phyloP scores from a whole-genome alignment of 371 early-diverging fungal species.

The Saksenaea vasiformis region DNA sequence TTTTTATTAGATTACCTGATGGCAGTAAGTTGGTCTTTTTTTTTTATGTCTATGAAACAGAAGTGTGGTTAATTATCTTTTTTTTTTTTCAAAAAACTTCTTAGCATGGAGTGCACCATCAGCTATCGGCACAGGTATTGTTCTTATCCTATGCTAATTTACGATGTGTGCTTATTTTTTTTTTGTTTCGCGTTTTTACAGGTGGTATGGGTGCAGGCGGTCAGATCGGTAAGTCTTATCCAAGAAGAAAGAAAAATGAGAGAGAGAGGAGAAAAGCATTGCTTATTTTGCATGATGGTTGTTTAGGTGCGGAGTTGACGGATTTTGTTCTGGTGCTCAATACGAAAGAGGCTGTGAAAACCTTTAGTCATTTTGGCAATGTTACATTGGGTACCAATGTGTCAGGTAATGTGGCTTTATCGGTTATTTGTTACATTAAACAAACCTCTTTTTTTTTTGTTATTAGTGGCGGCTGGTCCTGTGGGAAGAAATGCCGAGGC shows the following conservation, averaged over 20 bases:
- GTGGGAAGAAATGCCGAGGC: slow-evolving; percentile 92
- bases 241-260: too few relatives aligned
- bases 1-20: slow-evolving; percentile 18
- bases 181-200: slow-evolving; percentile 28
- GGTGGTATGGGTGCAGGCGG: slow-evolving; percentile 87
- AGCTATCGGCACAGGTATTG: slow-evolving; percentile 1
- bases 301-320: slow-evolving; percentile 87
- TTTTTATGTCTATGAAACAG: not conserved
- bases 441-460: not conserved
- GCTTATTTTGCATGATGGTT: too few relatives aligned
- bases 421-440: not conserved
- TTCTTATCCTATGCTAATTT: too few relatives aligned
- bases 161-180: not conserved
- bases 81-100: not conserved
- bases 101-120: slow-evolving; percentile 3
- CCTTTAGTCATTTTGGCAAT: slow-evolving; percentile 90
- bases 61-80: not conserved
- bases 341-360: slow-evolving; percentile 82
- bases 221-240: slow-evolving; percentile 60
- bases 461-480: slow-evolving; percentile 88
- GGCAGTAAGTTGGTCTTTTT: not conserved
- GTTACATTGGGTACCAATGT: slow-evolving; percentile 90
- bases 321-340: slow-evolving; percentile 93
- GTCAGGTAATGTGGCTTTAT: slow-evolving; percentile 49
- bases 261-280: too few relatives aligned